Conservation (phyloP, 257 asterid species). For the Przewalskia tangutica region DNA sequence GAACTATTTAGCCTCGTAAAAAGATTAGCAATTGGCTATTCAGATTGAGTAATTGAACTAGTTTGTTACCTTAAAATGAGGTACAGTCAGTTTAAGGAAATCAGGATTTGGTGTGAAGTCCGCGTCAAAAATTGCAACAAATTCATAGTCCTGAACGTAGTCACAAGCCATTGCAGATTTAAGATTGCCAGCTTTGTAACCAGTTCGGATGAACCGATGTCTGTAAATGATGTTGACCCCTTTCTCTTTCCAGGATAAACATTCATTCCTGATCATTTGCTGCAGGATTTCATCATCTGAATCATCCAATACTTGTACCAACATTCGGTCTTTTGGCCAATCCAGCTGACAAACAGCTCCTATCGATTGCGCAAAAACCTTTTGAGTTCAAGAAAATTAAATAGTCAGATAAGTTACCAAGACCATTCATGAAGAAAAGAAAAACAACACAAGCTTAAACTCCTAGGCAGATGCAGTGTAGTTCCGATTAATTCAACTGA, state of each 20-base stretch:
- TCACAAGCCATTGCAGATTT: conserved; percentile 93
- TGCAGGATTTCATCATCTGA: conserved; percentile 76
- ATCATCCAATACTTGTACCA: conserved; percentile 82
- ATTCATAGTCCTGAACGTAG: conserved; percentile 74
- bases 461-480: background rate
- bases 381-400: conserved; percentile 1
- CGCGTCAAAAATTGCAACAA: conserved; percentile 78
- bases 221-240: conserved; percentile 80
- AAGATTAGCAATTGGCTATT: background rate
- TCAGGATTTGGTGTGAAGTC: conserved; percentile 86
- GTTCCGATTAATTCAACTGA: background rate
- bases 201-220: conserved; percentile 72
- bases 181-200: conserved; percentile 94
- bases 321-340: conserved; percentile 83
- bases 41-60: background rate
- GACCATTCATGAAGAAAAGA: background rate
- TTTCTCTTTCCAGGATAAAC: conserved; percentile 64
- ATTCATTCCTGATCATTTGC: conserved; percentile 61
- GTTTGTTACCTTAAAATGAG: conserved; percentile 73
- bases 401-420: background rate
- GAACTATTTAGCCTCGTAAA: background rate
- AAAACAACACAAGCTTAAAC: background rate
- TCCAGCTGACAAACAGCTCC: conserved; percentile 81
- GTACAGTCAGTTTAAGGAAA: conserved; percentile 76
- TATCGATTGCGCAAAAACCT: conserved; percentile 82